These are phyloP conservation scores for Picea sitchensis DNA, from an alignment of 75 land plant genomes.

Conservation along the genomic window DNA sequence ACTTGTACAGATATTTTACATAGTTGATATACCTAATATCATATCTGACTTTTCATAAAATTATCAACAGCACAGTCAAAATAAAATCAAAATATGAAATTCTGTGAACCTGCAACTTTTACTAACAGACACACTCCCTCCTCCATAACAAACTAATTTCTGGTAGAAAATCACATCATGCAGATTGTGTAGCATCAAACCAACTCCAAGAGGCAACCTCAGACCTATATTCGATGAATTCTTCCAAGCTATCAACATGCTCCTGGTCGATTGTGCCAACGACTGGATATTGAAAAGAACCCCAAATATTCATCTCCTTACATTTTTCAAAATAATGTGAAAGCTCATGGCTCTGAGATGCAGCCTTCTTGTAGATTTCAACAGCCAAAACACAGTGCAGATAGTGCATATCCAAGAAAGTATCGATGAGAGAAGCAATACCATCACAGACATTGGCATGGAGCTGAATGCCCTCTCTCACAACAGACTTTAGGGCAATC, in stretches of 20 bases:
- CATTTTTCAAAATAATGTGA: background rate
- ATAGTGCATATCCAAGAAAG: background rate
- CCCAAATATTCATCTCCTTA: background rate
- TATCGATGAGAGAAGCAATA: background rate
- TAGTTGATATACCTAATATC: too few relatives aligned
- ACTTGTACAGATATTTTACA: too few relatives aligned
- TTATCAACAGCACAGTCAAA: too few relatives aligned
- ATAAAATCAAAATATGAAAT: too few relatives aligned
- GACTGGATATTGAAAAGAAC: background rate
- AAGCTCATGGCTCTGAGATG: background rate
- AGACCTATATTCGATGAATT: background rate
- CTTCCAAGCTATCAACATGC: background rate
- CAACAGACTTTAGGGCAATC: conserved; percentile 22
- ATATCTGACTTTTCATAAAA: too few relatives aligned
- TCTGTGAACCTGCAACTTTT: too few relatives aligned
- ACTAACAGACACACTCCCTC: too few relatives aligned
- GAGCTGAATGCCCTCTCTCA: conserved; percentile 33
- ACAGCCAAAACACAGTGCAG: background rate
- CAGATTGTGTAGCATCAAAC: too few relatives aligned
- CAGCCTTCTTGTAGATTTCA: conserved; percentile 1
- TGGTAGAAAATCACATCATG: too few relatives aligned
- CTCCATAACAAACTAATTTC: too few relatives aligned
- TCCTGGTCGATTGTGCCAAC: background rate
- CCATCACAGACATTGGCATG: conserved; percentile 17
- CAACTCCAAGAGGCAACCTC: too few relatives aligned